Percentiles rank a stretch among this genome's conserved stretches.
phyloP scores from a whole-genome alignment of 768 basidiomycete species.

The Boletus edulis region DNA sequence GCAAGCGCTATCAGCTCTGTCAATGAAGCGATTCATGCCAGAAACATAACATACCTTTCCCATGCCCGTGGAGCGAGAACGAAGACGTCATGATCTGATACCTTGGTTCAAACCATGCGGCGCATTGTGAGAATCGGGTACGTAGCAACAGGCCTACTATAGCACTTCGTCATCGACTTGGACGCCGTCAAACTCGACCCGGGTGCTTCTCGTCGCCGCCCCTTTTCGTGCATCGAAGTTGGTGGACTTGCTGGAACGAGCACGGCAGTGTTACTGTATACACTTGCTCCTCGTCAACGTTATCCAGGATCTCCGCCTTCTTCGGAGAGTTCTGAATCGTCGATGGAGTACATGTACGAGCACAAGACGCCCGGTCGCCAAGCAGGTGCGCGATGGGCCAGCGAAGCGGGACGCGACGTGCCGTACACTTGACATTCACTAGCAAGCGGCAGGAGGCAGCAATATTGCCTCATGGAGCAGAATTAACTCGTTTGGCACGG shows the following conservation, averaged over 20 bases:
- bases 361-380: too few species aligned
- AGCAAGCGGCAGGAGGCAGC: too few species aligned
- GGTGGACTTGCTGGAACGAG: conserved; percentile 21
- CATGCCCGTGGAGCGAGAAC: conserved; percentile 85
- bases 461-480: too few species aligned
- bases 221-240: not conserved
- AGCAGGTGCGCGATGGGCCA: too few species aligned
- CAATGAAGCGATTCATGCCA: not conserved
- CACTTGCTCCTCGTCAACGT: conserved; percentile 20
- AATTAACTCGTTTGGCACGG: too few species aligned
- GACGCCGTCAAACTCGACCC: not conserved
- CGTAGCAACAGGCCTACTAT: conserved; percentile 10
- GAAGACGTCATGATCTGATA: too few species aligned
- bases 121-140: not conserved
- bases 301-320: conserved; percentile 14
- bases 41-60: conserved; percentile 68
- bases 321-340: conserved; percentile 7
- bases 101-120: not conserved
- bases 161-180: conserved; percentile 6
- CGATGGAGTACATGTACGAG: too few species aligned
- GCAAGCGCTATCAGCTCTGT: too few species aligned
- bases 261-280: conserved; percentile 5
- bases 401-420: too few species aligned
- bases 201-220: not conserved
- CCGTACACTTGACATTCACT: too few species aligned